Percentiles rank a stretch among this genome's conserved stretches.
Evolutionary conservation across 768 basidiomycete species (phyloP).

Genomic region (Cyathus striatus): DNA sequence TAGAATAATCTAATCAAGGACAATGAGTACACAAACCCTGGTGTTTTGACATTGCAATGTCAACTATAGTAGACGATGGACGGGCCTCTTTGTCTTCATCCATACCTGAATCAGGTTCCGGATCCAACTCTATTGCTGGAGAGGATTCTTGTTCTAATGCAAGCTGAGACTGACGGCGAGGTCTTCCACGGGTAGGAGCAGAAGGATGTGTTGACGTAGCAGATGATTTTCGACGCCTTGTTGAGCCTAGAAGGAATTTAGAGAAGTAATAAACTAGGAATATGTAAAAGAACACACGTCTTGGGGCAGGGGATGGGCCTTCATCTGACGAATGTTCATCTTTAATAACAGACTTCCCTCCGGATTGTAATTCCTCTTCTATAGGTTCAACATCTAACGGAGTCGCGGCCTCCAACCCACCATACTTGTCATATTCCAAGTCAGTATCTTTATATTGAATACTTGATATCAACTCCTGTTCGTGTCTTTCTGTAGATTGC

Average conservation of each 20-base stretch:
- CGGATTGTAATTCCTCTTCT: too few relatives aligned
- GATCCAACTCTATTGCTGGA: constrained; percentile 11
- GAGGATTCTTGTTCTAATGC: constrained; percentile 17
- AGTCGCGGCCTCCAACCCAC: too few relatives aligned
- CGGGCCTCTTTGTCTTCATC: constrained; percentile 21
- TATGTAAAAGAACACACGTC: constrained; percentile 21
- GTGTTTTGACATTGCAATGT: too few relatives aligned
- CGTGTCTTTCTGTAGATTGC: too few relatives aligned
- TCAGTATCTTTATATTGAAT: too few relatives aligned
- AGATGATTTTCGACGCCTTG: constrained; percentile 33
- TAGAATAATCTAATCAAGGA: background rate
- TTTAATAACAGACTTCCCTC: too few relatives aligned
- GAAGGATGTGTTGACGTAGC: constrained; percentile 23
- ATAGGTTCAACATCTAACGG: too few relatives aligned
- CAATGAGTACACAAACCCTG: too few relatives aligned
- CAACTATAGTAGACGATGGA: too few relatives aligned
- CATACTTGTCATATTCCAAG: too few relatives aligned
- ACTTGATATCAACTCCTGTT: too few relatives aligned
- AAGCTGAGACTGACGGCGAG: constrained; percentile 23
- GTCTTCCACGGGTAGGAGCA: constrained; percentile 17
- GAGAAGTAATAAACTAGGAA: background rate
- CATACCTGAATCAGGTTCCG: constrained; percentile 17
- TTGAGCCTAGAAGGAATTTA: constrained; percentile 24
- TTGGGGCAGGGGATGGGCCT: constrained; percentile 25
- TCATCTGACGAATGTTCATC: constrained; percentile 22